phyloP scores from a whole-genome alignment of 495 filamentous ascomycete genomes.

The Penicillium antarcticum region DNA sequence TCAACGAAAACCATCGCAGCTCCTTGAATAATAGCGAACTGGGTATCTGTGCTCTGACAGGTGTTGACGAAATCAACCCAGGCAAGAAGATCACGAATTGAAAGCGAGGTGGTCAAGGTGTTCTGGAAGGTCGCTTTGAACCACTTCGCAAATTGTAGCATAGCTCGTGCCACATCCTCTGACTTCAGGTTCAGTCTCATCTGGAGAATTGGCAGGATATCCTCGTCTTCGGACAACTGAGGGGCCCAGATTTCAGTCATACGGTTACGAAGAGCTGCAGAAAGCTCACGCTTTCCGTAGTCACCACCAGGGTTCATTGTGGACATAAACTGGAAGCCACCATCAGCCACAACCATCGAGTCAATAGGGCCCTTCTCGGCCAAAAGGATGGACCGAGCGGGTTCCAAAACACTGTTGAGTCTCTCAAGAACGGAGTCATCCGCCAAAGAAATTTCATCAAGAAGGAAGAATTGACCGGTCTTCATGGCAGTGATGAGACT shows the following conservation, averaged over 20 bases:
- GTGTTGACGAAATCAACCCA: constrained; percentile 94
- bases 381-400: constrained; percentile 77
- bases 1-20: constrained; percentile 96
- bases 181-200: constrained; percentile 65
- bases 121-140: constrained; percentile 77
- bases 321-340: constrained; percentile 91
- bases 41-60: constrained; percentile 43
- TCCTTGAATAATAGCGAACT: constrained; percentile 71
- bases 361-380: constrained; percentile 89
- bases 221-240: constrained; percentile 69
- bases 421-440: constrained; percentile 97
- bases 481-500: constrained; percentile 95
- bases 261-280: constrained; percentile 88
- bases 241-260: constrained; percentile 99
- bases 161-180: constrained; percentile 41
- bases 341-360: constrained; percentile 69
- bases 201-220: constrained; percentile 81
- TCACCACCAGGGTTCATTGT: constrained; percentile 99
- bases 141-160: constrained; percentile 90
- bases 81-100: constrained; percentile 82
- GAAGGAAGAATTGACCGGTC: constrained; percentile 80
- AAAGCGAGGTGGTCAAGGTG: constrained; percentile 68
- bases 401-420: constrained; percentile 95
- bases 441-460: constrained; percentile 96
- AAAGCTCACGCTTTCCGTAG: constrained; percentile 95